Evolutionary conservation across 2,329 filamentous ascomycete genomes (phyloP).

Genomic region (Pochonia chlamydosporia): DNA sequence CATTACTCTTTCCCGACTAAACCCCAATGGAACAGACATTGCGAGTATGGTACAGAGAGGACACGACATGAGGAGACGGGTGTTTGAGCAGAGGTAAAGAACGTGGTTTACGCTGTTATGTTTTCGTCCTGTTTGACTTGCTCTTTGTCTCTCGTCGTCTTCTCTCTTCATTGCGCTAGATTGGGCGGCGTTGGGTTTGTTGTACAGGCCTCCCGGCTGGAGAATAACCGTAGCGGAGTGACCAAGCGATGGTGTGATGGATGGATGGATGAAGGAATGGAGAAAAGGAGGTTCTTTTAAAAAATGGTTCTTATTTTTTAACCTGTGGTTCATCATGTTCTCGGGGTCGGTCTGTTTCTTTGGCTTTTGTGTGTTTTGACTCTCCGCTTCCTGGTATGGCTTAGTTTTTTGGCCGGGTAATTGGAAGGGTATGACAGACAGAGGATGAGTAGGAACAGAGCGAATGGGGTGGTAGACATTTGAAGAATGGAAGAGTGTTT

Average conservation of each 20-base stretch:
- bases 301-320: background rate
- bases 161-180: conserved; percentile 20
- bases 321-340: background rate
- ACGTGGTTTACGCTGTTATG: conserved; percentile 10
- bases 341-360: background rate
- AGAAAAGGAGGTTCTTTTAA: background rate
- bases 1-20: too few relatives aligned
- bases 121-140: conserved; percentile 11
- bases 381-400: background rate
- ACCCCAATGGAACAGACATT: too few relatives aligned
- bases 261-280: conserved; percentile 11
- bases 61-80: background rate
- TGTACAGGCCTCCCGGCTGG: conserved; percentile 13
- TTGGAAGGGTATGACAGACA: background rate
- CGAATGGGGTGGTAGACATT: background rate
- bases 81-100: background rate
- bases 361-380: background rate
- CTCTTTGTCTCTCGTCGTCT: conserved; percentile 11
- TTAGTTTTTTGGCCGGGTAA: background rate
- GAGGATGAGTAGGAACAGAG: background rate
- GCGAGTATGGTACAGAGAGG: background rate
- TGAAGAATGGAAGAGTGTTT: background rate
- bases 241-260: too few relatives aligned
- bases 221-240: conserved; percentile 17
- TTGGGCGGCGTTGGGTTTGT: conserved; percentile 19